A percentile compares a stretch with the other conserved stretches of the same genome.
Evolutionary conservation across 441 rosid genomes (phyloP).

Genomic region (Daphne laureola): DNA sequence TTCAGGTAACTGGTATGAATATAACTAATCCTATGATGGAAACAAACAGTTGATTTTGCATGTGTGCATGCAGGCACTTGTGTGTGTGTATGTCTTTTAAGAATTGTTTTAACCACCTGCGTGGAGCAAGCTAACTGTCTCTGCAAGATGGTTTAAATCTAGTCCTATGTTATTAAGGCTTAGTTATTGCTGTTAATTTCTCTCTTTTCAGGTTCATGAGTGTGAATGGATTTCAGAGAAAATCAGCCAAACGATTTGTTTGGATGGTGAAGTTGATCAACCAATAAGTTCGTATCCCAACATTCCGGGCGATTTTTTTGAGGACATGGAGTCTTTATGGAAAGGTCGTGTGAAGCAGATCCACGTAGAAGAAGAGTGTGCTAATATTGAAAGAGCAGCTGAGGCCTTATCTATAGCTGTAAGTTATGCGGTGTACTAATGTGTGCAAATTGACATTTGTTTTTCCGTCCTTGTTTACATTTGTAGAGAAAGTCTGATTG

Average conservation of each 20-base stretch:
- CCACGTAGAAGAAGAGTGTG: slow-evolving; percentile 63
- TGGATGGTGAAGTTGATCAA: slow-evolving; percentile 65
- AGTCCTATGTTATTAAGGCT: neutral
- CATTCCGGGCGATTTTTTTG: slow-evolving; percentile 80
- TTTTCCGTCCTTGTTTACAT: too few relatives aligned
- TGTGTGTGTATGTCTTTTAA: neutral
- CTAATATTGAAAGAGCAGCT: slow-evolving; percentile 59
- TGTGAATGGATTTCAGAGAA: slow-evolving; percentile 63
- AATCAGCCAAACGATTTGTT: slow-evolving; percentile 61
- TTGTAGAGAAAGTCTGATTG: neutral
- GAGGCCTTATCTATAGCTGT: slow-evolving; percentile 72
- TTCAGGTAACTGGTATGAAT: too few relatives aligned
- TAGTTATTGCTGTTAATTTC: slow-evolving; percentile 6
- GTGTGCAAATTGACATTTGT: too few relatives aligned
- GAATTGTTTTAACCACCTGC: too few relatives aligned
- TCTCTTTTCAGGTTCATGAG: slow-evolving; percentile 56
- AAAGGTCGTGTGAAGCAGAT: slow-evolving; percentile 74
- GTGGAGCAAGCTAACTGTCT: too few relatives aligned
- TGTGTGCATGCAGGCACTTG: neutral
- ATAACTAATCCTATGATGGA: too few relatives aligned
- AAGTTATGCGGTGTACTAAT: slow-evolving; percentile 13
- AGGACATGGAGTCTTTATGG: slow-evolving; percentile 91
- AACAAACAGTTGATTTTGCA: too few relatives aligned
- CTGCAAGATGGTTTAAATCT: neutral
- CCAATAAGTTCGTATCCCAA: slow-evolving; percentile 28